Evolutionary conservation across 2,329 filamentous ascomycete genomes (phyloP).

Genomic region (Colletotrichum kahawae): DNA sequence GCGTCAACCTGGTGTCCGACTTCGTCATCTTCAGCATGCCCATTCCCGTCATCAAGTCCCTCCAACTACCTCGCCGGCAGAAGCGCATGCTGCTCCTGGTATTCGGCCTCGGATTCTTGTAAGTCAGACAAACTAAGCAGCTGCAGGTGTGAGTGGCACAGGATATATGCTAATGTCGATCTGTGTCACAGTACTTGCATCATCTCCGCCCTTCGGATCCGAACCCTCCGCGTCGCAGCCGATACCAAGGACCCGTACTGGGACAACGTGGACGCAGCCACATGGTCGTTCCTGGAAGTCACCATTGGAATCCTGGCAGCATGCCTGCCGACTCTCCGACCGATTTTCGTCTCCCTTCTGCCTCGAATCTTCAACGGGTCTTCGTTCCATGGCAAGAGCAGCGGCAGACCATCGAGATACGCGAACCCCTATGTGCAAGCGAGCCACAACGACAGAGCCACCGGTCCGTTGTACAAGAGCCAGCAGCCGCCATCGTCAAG

Average conservation of each 20-base stretch:
- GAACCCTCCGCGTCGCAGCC: slow-evolving; percentile 29
- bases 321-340: slow-evolving; percentile 33
- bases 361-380: slow-evolving; percentile 23
- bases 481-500: neutral
- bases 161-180: neutral
- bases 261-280: slow-evolving; percentile 34
- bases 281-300: slow-evolving; percentile 35
- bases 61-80: slow-evolving; percentile 27
- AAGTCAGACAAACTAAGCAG: slow-evolving; percentile 4
- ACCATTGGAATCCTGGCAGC: slow-evolving; percentile 33
- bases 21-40: slow-evolving; percentile 30
- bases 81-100: slow-evolving; percentile 27
- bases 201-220: slow-evolving; percentile 33
- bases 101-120: slow-evolving; percentile 33
- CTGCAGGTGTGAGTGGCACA: neutral
- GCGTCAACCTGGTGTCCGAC: slow-evolving; percentile 31
- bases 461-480: slow-evolving; percentile 5
- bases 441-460: slow-evolving; percentile 17
- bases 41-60: slow-evolving; percentile 27
- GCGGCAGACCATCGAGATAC: neutral
- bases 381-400: neutral
- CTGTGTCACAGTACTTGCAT: slow-evolving; percentile 26
- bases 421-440: neutral
- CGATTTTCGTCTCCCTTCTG: slow-evolving; percentile 27
- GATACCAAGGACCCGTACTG: slow-evolving; percentile 28